Conservation (phyloP, 768 basidiomycete species). For the Baorangia bicolor region DNA sequence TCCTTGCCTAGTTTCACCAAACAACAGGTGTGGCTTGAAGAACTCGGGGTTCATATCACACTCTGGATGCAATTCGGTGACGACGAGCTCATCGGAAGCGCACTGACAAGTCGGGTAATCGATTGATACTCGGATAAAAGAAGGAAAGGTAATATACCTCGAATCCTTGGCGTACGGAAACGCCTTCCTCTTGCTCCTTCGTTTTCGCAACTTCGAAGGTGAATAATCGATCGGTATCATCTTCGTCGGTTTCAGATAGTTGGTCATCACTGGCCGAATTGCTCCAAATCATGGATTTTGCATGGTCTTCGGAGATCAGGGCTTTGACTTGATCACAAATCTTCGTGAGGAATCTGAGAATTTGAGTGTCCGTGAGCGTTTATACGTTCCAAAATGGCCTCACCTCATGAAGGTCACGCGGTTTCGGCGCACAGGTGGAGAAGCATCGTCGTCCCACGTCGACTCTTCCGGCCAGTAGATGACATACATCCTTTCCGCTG, state of each 20-base stretch:
- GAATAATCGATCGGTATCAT: constrained; percentile 51
- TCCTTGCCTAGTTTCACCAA: constrained; percentile 42
- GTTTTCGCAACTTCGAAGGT: constrained; percentile 57
- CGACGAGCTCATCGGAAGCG: constrained; percentile 18
- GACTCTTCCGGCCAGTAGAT: constrained; percentile 63
- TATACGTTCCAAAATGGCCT: not conserved
- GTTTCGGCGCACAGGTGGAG: constrained; percentile 47
- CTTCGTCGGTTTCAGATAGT: constrained; percentile 31
- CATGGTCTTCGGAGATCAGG: constrained; percentile 48
- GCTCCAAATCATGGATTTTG: constrained; percentile 44
- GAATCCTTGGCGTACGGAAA: constrained; percentile 45
- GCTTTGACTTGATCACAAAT: constrained; percentile 53
- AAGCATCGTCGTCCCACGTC: constrained; percentile 55
- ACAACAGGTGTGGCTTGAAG: constrained; percentile 35
- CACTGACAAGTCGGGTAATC: constrained; percentile 2
- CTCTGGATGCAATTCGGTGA: constrained; percentile 20
- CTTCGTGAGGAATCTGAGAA: constrained; percentile 54
- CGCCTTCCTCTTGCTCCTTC: constrained; percentile 56
- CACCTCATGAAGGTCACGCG: constrained; percentile 63
- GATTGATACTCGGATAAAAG: not conserved
- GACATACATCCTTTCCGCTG: constrained; percentile 38
- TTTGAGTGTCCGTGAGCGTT: not conserved
- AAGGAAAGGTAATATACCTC: constrained; percentile 28
- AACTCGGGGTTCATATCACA: constrained; percentile 17
- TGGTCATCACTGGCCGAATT: constrained; percentile 30